Evolutionary conservation across 129 eudicot species (phyloP), one percentile per base, ranked within the genome.

Genomic region (Helianthus tuberosus): DNA sequence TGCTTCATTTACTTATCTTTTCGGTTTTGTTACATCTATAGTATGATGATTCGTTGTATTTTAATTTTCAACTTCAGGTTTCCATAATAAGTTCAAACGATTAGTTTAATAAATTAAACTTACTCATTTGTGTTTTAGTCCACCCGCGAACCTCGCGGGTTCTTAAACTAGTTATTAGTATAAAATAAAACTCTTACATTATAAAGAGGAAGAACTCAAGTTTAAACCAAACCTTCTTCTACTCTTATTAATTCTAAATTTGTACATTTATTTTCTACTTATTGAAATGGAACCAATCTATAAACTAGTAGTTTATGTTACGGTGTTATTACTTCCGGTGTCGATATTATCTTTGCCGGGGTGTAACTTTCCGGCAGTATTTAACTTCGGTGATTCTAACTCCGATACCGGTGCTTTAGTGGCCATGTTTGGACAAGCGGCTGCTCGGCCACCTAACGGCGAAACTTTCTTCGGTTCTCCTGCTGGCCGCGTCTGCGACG

Each of bases 301-400:
- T 59, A 41, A 1, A 16, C 62, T 76, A 49, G 47, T 72, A 38
- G 32, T 62, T 23, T 32, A 9, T 3, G 57, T 82, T 13, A 73
- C 35, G 35, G 1, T 77, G 39, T 46, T 82, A 6, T 61, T 78
- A 41, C 71, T 64, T 9, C 77, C 70, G 16, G 36, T 64, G 8
- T 36, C 65, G 16, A 62, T 54, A 63, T 73, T 36, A 10, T 67
- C 76, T 5, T 52, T 54, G 55, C 60, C 82, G 38, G 78, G 55
- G 6, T 85, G 89, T 50, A 36, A 71, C 25, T 81, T 82, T 41
- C 77, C 89, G 36, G 89, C 86, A 0, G 35, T 82, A 35, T 85
- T 78, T 15, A 85, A 85, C 89, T 85, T 85, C 73, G 89, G 89
- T 8, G 89, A 86, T 68, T 86, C 91, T 2, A 86, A 86, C 55